Base-by-base conservation (phyloP, 352 stramenopile species). In the Achlya hypogyna region DNA sequence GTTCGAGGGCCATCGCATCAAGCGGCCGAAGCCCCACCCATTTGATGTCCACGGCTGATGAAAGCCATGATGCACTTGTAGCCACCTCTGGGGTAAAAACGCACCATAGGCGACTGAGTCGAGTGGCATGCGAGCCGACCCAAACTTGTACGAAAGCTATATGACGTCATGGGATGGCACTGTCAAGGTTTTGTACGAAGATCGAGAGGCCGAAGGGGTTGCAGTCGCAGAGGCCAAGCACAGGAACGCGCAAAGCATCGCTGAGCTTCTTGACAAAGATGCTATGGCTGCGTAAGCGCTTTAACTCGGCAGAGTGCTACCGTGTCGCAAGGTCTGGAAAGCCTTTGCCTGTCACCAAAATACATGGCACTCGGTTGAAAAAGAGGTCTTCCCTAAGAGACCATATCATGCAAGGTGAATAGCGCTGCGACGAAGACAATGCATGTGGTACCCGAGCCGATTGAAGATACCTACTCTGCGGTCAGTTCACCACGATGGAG, bases 201-300 rank as follows among this genome's bases (percentile, higher is more conserved):
- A 98, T 96, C 5, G 86, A 91, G 25, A 97, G 71, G 0, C 95
- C 95, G 70, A 93, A 98, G 0, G 95, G 92, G 78, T 98, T 98
- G 74, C 90, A 98, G 71, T 98, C 95, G 47, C 87, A 94, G 20
- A 98, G 51, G 22, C 93, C 93, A 58, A 95, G 79, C 16, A 98
- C 89, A 29, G 95, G 95, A 28, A 98, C 75, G 32, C 75, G 38
- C 2, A 98, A 71, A 38, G 75, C 64, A 9, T 72, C 63, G 31
- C 81, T 82, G 34, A 98, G 74, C 31, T 86, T 75, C 20, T 78
- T 82, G 6, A 98, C 88, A 56, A 97, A 93, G 6, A 81, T 79
- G 59, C 94, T 88, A n/a, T n/a, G n/a, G n/a, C n/a, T n/a, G n/a
- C n/a, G n/a, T n/a, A n/a, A n/a, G n/a, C n/a, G n/a, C n/a, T n/a